Base-by-base conservation (phyloP, 2,329 filamentous ascomycete genomes). In the Alternaria viburni region DNA sequence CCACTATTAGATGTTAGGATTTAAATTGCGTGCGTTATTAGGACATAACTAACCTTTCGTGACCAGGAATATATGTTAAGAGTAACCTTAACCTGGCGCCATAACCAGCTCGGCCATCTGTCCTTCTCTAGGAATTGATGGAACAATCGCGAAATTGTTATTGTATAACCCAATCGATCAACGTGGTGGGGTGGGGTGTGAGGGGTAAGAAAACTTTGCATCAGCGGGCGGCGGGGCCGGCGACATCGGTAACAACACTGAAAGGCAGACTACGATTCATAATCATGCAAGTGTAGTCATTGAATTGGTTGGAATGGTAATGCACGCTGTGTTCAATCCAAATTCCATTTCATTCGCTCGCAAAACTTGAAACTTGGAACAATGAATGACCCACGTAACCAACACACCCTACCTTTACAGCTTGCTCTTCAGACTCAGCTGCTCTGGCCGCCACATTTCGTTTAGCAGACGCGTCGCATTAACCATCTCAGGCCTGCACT, bases 401-500 rank as follows among this genome's bases (percentile, higher is more conserved):
- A n/a, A 25, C 23, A 6, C 21, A 25, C 10, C 25, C 13, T 54
- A n/a, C 12, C 28, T n/a, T 57, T 70, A 78, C 57, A 78, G 36
- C 49, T 66, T 69, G 57, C 74, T 77, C 64, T 68, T 74, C 32
- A 74, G 9, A 30, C 25, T 49, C 6, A 67, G 19, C 19, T 58
- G 65, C 45, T 78, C 75, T 4, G 76, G 76, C 11, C 71, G 65
- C 74, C 74, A 79, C 74, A 79, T 79, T 41, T 78, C 74, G 52
- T 79, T 79, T 58, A 79, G 50, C 32, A 79, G 49, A 6, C 74
- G 70, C n/a, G 63, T 72, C 5, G 75, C 68, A 64, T 90, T 89
- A 23, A 91, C 77, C 74, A 90, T 80, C 0, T 88, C 88, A 1
- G 88, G 87, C 66, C 89, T 85, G 6, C 88, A 83, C 72, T 90